Evolutionary conservation across 805 yeast species (phyloP), one percentile per base, ranked within the genome.

Genomic region (Lipomyces yamanashiensis): DNA sequence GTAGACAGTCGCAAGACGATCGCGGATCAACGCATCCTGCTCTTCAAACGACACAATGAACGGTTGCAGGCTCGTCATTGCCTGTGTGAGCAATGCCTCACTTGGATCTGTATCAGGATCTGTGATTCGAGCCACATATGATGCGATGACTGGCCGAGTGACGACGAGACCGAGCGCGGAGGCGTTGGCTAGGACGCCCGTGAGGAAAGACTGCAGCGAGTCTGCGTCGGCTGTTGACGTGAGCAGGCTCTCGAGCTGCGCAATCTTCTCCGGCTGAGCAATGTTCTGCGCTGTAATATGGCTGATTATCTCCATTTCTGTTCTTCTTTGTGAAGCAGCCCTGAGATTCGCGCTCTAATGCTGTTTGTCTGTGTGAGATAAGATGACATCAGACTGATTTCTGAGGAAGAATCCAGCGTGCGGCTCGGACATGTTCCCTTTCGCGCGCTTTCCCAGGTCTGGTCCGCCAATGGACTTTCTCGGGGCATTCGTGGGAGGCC

Each of bases 1-100:
- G 59, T 64, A 72, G 19, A 71, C 40, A 10, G 62, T 64, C 2
- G 75, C 74, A 21, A 74, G 67, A 4, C 63, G 59, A n/a, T 62
- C 67, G 13, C 76, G 67, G 9, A 64, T 59, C n/a, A 52, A 23
- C 8, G 62, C 54, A 23, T 74, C 76, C 43, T 67, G 69, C 50
- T 69, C 71, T 54, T 70, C 73, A 43, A 65, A 67, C 23, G 71
- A 62, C 23, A 61, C 64, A 7, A 70, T 51, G 45, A 63, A 49
- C 9, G 71, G 73, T 44, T 60, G 67, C 28, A 69, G 54, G 19
- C 17, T 44, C 34, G 23, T 33, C 34, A 65, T 40, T 5, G 67
- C 53, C 19, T 43, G 53, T 9, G 23, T 37, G 13, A 63, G 55
- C 6, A 63, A 43, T 7, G 39, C 39, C 17, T 44, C 45, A 7